Evolutionary conservation across 768 basidiomycete genomes (phyloP), one percentile per base, ranked within the genome.

Genomic region (Coprinopsis sp.): DNA sequence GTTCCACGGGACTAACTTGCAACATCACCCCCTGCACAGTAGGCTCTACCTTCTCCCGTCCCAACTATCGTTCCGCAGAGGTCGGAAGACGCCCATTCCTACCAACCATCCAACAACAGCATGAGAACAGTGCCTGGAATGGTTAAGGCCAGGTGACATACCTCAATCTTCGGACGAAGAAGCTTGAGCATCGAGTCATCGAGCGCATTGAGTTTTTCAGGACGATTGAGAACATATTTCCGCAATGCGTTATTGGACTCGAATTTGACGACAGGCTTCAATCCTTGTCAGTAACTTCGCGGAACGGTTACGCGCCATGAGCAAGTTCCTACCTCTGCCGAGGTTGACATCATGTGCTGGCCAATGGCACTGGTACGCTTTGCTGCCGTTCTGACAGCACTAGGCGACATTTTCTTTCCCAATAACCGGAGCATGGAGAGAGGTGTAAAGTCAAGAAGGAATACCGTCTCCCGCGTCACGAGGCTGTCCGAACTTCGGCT

Each of bases 21-120:
- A 47, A 99, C 88, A 65, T 99, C 96, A 34, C 96, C 96, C 12
- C 96, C 96, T 5, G 90, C 86, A 58, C 93, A 98, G 62, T 97
- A 98, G 11, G 86, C 89, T 49, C 81, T 73, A 3, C 84, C 86
- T 11, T 65, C 64, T 19, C 87, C 88, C 25, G 77, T 76, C 27
- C 84, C 87, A 29, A 91, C 75, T 49, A 96, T 79, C 23, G 84
- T 73, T 47, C 78, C 76, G 54, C 82, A 82, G 6, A 90, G 73
- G 40, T 84, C 76, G 23, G 88, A 82, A 28, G 74, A 66, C 50
- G 77, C 74, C 87, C 89, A 91, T 71, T 81, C 79, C 89, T 91
- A 54, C 36, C 14, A n/a, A 29, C 23, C 52, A 46, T 50, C 51
- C 40, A 46, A 53, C 50, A 42, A 34, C 42, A 24, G 33, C 30